phyloP scores from a whole-genome alignment of 2,329 filamentous ascomycete species.

The Aspergillus oerlinghausenensis region DNA sequence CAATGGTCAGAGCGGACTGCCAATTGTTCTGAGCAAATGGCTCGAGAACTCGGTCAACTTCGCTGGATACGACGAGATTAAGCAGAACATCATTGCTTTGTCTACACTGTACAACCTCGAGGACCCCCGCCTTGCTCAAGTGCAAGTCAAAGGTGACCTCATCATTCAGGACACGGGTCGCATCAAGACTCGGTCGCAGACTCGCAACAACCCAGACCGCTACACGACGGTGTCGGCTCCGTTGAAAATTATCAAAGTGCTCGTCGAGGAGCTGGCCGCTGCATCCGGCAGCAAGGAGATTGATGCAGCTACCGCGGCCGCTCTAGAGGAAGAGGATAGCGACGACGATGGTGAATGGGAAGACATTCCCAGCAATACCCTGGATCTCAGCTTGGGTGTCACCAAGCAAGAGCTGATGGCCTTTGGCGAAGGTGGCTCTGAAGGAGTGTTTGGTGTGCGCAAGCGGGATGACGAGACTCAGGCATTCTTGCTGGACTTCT shows the following conservation, averaged over 20 bases:
- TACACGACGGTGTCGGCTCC: slow-evolving; percentile 83
- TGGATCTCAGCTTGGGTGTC: slow-evolving; percentile 69
- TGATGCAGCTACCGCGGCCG: slow-evolving; percentile 56
- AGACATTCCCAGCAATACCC: slow-evolving; percentile 68
- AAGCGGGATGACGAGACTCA: slow-evolving; percentile 88
- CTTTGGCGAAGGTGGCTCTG: slow-evolving; percentile 53
- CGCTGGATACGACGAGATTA: slow-evolving; percentile 95
- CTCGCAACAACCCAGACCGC: slow-evolving; percentile 82
- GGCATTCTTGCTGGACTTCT: slow-evolving; percentile 77
- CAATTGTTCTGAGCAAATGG: slow-evolving; percentile 91
- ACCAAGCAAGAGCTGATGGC: slow-evolving; percentile 77
- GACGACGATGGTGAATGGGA: slow-evolving; percentile 83
- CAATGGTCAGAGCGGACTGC: slow-evolving; percentile 68
- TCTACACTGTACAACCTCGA: slow-evolving; percentile 87
- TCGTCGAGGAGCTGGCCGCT: slow-evolving; percentile 84
- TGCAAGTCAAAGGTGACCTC: slow-evolving; percentile 85
- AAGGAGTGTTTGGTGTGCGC: slow-evolving; percentile 48
- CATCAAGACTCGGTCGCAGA: slow-evolving; percentile 91
- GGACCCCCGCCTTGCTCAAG: slow-evolving; percentile 71
- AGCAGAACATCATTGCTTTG: slow-evolving; percentile 91
- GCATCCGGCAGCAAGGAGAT: slow-evolving; percentile 59
- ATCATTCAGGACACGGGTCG: slow-evolving; percentile 72
- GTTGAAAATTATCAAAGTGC: slow-evolving; percentile 92
- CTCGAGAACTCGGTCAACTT: slow-evolving; percentile 95
- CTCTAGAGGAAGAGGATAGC: slow-evolving; percentile 56